Conservation (phyloP, 1,284 basidiomycete genomes). For the Wolfiporia cocos region DNA sequence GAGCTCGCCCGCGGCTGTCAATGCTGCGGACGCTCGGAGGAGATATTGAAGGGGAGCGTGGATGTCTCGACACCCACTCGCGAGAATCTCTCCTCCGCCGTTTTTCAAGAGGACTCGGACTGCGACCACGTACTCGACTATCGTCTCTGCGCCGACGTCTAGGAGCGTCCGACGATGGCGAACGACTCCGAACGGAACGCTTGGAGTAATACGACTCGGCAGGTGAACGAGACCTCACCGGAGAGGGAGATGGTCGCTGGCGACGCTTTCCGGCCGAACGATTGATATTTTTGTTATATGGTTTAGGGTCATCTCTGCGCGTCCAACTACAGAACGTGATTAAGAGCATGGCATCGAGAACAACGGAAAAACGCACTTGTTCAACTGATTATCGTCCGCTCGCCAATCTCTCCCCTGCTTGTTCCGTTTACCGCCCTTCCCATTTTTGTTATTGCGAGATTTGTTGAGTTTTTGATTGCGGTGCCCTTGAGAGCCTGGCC, state of each 20-base stretch:
- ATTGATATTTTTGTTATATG: conserved; percentile 11
- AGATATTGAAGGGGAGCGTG: conserved; percentile 21
- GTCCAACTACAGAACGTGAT: conserved; percentile 24
- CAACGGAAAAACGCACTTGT: conserved; percentile 49
- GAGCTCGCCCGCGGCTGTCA: conserved; percentile 23
- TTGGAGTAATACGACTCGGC: conserved; percentile 57
- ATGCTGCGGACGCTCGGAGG: conserved; percentile 13
- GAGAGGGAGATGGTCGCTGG: conserved; percentile 38
- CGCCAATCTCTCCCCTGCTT: conserved; percentile 49
- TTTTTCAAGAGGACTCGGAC: conserved; percentile 24
- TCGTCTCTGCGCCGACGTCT: conserved; percentile 47
- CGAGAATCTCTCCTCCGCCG: conserved; percentile 17
- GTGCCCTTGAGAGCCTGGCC: conserved; percentile 25
- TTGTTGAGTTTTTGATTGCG: conserved; percentile 26
- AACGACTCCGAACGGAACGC: conserved; percentile 58
- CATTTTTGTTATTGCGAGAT: conserved; percentile 28
- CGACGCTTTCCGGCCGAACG: conserved; percentile 16
- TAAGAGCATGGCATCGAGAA: conserved; percentile 10
- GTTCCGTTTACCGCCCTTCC: conserved; percentile 30
- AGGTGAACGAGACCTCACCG: conserved; percentile 42
- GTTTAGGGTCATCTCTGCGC: conserved; percentile 20
- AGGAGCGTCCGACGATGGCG: conserved; percentile 47
- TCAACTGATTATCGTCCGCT: conserved; percentile 55
- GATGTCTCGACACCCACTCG: conserved; percentile 11
- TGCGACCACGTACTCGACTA: conserved; percentile 35